Conservation (phyloP, 176 grass and related monocot genomes). For the Oryza officinalis region DNA sequence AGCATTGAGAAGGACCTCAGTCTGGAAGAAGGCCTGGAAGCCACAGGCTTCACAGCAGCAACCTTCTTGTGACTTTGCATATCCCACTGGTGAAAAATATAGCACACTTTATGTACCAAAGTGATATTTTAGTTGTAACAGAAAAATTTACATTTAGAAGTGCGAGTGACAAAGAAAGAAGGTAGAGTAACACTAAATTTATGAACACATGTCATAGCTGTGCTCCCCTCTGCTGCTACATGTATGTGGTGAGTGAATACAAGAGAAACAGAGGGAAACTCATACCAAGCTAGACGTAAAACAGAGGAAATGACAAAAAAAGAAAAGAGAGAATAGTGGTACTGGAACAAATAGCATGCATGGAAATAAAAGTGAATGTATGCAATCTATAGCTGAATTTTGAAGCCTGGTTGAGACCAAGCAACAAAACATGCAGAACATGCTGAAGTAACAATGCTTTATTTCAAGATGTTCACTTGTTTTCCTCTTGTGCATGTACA, state of each 20-base stretch:
- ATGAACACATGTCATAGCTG: not conserved
- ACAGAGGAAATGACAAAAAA: not conserved
- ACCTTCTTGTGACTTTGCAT: slow-evolving; percentile 53
- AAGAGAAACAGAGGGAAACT: not conserved
- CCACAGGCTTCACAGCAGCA: slow-evolving; percentile 52
- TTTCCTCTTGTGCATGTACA: not conserved
- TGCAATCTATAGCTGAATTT: slow-evolving; percentile 4
- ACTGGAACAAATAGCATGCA: not conserved
- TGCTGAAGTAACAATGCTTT: not conserved
- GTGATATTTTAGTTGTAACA: not conserved
- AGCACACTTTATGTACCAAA: not conserved
- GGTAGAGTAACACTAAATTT: not conserved
- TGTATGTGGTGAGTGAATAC: not conserved
- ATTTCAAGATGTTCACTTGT: not conserved
- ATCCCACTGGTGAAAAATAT: slow-evolving; percentile 19
- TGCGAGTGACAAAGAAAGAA: not conserved
- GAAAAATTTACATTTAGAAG: not conserved
- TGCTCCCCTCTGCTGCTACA: not conserved
- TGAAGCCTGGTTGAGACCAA: not conserved
- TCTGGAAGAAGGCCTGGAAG: slow-evolving; percentile 44
- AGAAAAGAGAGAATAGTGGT: not conserved
- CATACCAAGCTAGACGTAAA: not conserved
- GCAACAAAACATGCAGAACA: slow-evolving; percentile 11
- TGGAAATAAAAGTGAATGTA: not conserved
- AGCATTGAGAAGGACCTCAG: slow-evolving; percentile 27